Evolutionary conservation across 768 basidiomycete genomes (phyloP).

Genomic region (Russula griseocarnosa): DNA sequence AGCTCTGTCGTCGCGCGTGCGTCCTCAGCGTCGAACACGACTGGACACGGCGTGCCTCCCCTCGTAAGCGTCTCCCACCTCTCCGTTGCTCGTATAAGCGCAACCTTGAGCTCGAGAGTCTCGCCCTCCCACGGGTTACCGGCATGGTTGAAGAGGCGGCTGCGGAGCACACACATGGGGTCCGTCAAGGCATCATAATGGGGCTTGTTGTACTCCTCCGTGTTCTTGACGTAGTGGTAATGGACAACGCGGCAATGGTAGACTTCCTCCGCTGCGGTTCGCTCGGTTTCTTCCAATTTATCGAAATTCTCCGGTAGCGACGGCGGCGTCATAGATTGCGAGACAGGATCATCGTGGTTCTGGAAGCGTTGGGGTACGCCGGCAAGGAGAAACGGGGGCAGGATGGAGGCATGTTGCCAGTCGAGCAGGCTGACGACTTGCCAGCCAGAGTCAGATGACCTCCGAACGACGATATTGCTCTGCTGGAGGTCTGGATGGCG

Average conservation of each 20-base stretch:
- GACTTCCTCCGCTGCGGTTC: conserved; percentile 35
- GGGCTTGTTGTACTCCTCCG: conserved; percentile 41
- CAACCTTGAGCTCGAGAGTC: conserved; percentile 44
- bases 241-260: conserved; percentile 48
- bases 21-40: conserved; percentile 48
- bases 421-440: conserved; percentile 45
- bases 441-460: conserved; percentile 42
- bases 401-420: conserved; percentile 55
- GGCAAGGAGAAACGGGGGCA: conserved; percentile 49
- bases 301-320: conserved; percentile 44
- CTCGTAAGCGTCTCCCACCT: conserved; percentile 43
- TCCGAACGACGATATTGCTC: conserved; percentile 48
- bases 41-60: conserved; percentile 41
- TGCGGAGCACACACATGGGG: conserved; percentile 32
- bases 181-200: conserved; percentile 7
- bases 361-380: conserved; percentile 44
- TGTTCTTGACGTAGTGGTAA: conserved; percentile 46
- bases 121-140: conserved; percentile 47
- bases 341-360: conserved; percentile 45
- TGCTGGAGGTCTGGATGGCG: conserved; percentile 44
- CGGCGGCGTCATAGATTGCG: conserved; percentile 39
- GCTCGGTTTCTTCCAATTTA: conserved; percentile 41
- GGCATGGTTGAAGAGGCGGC: conserved; percentile 45
- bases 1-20: conserved; percentile 42
- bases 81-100: conserved; percentile 44